phyloP scores from a whole-genome alignment of 371 early-diverging fungal genomes.

The Blastocladiella emersonii region DNA sequence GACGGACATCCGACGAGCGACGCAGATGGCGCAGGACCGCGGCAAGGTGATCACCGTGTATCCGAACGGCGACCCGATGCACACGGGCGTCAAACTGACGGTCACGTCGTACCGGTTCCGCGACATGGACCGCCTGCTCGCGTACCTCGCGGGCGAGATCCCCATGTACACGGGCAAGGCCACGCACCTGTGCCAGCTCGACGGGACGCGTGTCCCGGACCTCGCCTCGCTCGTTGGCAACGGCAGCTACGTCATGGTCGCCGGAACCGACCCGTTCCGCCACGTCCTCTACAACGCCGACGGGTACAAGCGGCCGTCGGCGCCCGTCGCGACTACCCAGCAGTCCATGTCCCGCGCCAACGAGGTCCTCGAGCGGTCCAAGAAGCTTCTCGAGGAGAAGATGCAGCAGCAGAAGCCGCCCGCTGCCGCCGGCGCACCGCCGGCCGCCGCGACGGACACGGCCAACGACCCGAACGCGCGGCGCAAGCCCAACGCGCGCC shows the following conservation, averaged over 20 bases:
- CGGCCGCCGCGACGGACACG: no score
- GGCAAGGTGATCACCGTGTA: slow-evolving; percentile 4
- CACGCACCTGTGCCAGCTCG: neutral
- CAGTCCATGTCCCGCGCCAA: neutral
- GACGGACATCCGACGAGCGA: neutral
- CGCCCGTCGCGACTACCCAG: neutral
- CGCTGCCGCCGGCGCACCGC: neutral
- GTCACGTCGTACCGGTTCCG: slow-evolving; percentile 2
- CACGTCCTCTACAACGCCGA: slow-evolving; percentile 5
- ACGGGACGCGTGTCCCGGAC: neutral
- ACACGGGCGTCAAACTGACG: slow-evolving; percentile 6
- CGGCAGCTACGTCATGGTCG: neutral
- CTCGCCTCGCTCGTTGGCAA: neutral
- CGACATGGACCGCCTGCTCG: neutral
- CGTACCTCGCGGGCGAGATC: neutral
- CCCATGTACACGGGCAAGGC: slow-evolving; percentile 6
- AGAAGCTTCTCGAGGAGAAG: neutral
- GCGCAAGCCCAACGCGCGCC: neutral
- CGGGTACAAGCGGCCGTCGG: neutral
- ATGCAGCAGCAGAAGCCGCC: neutral
- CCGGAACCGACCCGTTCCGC: slow-evolving; percentile 8
- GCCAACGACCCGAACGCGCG: neutral
- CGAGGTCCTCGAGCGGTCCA: neutral
- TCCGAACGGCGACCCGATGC: slow-evolving; percentile 6
- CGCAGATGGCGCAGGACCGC: neutral